phyloP scores from a whole-genome alignment of 208 protist genomes.

The Zelonia costaricensis region DNA sequence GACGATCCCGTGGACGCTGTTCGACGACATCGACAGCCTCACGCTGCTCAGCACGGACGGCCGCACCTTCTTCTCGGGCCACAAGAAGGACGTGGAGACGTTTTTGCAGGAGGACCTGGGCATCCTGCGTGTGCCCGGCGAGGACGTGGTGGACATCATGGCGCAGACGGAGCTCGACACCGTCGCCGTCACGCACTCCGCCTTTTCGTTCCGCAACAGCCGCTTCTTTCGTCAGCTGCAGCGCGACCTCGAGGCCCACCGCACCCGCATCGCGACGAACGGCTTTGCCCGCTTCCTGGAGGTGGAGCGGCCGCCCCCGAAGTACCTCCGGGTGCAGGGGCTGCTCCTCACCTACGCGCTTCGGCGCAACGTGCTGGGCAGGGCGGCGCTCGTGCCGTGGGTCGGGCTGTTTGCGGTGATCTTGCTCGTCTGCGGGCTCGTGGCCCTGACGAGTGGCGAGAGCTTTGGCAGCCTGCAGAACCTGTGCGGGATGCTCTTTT shows the following conservation, averaged over 20 bases:
- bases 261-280: slow-evolving; percentile 15
- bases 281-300: slow-evolving; percentile 1
- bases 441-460: slow-evolving; percentile 1
- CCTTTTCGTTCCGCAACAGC: slow-evolving; percentile 24
- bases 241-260: slow-evolving; percentile 32
- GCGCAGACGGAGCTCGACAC: slow-evolving; percentile 37
- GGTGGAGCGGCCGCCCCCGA: not conserved
- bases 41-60: slow-evolving; percentile 41
- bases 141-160: slow-evolving; percentile 53
- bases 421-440: slow-evolving; percentile 29
- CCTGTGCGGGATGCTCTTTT: slow-evolving; percentile 51
- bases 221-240: slow-evolving; percentile 15
- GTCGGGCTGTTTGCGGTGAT: slow-evolving; percentile 38
- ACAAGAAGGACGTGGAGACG: slow-evolving; percentile 21
- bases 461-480: slow-evolving; percentile 32
- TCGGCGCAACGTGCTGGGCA: slow-evolving; percentile 24
- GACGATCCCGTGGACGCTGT: slow-evolving; percentile 37
- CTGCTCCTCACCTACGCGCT: slow-evolving; percentile 30
- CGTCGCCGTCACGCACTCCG: slow-evolving; percentile 18
- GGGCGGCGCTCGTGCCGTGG: slow-evolving; percentile 39
- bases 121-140: slow-evolving; percentile 26
- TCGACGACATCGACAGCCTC: slow-evolving; percentile 32
- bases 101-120: slow-evolving; percentile 38
- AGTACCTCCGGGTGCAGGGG: slow-evolving; percentile 12
- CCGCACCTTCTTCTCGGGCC: slow-evolving; percentile 42